Conservation (phyloP, 2,329 filamentous ascomycete genomes). For the Botrytis squamosa region DNA sequence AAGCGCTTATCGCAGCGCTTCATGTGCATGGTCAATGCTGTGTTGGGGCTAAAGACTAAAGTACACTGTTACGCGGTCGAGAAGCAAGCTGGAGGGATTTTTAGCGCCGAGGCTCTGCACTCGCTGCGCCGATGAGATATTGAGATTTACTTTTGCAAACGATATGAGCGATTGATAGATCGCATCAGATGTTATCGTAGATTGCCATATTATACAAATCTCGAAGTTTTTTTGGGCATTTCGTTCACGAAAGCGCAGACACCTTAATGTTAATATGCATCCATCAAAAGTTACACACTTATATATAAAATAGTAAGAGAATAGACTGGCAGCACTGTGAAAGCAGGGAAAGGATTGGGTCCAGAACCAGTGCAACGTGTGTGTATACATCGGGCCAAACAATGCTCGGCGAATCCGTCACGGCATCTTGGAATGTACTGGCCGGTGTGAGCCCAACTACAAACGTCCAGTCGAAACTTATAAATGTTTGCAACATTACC, state of each 20-base stretch:
- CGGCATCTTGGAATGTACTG: neutral
- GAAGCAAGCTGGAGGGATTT: neutral
- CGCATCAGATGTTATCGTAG: neutral
- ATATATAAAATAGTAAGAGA: neutral
- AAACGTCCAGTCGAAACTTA: neutral
- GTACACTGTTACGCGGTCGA: neutral
- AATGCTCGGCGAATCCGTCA: neutral
- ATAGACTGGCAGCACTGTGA: neutral
- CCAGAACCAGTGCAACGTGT: neutral
- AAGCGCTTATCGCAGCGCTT: neutral
- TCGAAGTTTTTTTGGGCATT: neutral
- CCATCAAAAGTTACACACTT: neutral
- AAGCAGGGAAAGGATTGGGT: neutral
- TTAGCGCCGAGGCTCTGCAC: neutral
- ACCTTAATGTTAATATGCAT: neutral
- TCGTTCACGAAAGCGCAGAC: neutral
- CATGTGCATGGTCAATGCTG: neutral
- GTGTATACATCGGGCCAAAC: neutral
- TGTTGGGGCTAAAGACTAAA: neutral
- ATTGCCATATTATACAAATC: neutral
- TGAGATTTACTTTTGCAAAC: rapidly evolving
- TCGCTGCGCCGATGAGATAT: neutral
- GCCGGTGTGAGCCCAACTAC: neutral
- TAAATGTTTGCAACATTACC: neutral
- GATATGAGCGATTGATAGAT: neutral